Percentiles rank a stretch among this genome's conserved stretches.
These are phyloP conservation scores for Pelomyxa schiedti DNA, from an alignment of 78 protist species.

Conservation along the genomic window DNA sequence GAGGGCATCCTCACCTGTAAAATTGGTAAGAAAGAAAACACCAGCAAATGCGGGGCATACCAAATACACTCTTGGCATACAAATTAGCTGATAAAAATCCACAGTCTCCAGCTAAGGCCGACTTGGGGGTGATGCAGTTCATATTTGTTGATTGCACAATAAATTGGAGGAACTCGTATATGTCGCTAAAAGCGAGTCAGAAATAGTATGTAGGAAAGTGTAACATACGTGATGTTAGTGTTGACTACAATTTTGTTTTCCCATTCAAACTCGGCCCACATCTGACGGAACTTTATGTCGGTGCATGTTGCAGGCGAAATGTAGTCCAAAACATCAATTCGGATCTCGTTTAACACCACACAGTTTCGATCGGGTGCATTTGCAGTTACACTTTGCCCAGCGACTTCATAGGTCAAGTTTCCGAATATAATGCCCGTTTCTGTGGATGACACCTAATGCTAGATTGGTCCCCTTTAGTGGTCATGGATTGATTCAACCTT, in stretches of 20 bases:
- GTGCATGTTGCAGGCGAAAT: conserved; percentile 75
- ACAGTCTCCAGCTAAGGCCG: conserved; percentile 69
- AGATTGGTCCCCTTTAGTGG: not conserved
- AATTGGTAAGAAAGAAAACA: not conserved
- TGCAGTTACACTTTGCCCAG: conserved; percentile 10
- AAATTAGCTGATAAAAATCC: conserved; percentile 88
- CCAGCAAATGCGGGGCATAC: conserved; percentile 16
- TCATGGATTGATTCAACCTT: conserved; percentile 53
- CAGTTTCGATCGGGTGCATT: conserved; percentile 50
- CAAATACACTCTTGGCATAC: conserved; percentile 79
- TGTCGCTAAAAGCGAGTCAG: conserved; percentile 27
- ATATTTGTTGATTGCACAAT: conserved; percentile 78
- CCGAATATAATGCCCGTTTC: conserved; percentile 93
- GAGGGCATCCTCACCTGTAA: conserved; percentile 89
- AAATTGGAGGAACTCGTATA: conserved; percentile 67
- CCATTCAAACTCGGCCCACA: conserved; percentile 98
- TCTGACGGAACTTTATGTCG: conserved; percentile 66
- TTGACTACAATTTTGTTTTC: conserved; percentile 82
- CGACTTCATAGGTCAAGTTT: conserved; percentile 72
- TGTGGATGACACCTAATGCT: conserved; percentile 76
- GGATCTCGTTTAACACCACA: conserved; percentile 85
- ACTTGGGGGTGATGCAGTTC: conserved; percentile 70
- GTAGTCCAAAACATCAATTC: conserved; percentile 93
- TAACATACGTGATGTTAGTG: conserved; percentile 7
- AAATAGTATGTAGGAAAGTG: not conserved